Conservation (phyloP, 768 basidiomycete species). For the Arthromyces matolae region DNA sequence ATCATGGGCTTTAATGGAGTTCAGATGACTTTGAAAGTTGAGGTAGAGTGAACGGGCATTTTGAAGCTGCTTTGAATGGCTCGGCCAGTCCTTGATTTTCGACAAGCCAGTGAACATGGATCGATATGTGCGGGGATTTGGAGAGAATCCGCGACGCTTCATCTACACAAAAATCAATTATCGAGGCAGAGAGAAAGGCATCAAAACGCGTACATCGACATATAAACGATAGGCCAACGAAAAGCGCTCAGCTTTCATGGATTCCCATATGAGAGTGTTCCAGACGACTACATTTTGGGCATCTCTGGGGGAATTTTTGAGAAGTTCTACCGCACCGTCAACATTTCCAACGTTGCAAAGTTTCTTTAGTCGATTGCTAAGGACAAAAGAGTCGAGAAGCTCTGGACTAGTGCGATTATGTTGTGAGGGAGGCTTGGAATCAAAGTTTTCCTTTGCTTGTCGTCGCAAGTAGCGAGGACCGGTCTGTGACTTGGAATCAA, state of each 20-base stretch:
- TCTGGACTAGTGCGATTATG: constrained; percentile 25
- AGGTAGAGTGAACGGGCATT: constrained; percentile 61
- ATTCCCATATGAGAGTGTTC: constrained; percentile 74
- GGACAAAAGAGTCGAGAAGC: constrained; percentile 52
- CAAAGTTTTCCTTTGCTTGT: no score
- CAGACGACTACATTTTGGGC: constrained; percentile 74
- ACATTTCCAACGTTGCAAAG: constrained; percentile 53
- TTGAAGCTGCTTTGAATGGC: constrained; percentile 55
- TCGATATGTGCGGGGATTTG: constrained; percentile 62
- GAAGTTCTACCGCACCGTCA: constrained; percentile 58
- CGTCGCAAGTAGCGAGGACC: constrained; percentile 32
- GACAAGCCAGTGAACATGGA: constrained; percentile 67
- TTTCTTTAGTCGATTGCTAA: constrained; percentile 58
- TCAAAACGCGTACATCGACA: constrained; percentile 50
- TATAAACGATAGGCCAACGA: constrained; percentile 64
- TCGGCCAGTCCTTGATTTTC: constrained; percentile 58
- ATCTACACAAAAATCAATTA: constrained; percentile 45
- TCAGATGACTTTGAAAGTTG: constrained; percentile 48
- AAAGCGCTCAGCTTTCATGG: constrained; percentile 52
- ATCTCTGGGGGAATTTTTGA: constrained; percentile 68
- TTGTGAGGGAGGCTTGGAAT: no score
- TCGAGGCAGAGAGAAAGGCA: neutral
- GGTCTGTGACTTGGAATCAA: no score
- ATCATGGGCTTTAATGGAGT: constrained; percentile 45
- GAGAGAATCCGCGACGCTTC: constrained; percentile 78